A percentile compares a stretch with the other conserved stretches of the same genome.
phyloP scores from a whole-genome alignment of 2,329 filamentous ascomycete genomes.

The Pestalotiopsis sp. region DNA sequence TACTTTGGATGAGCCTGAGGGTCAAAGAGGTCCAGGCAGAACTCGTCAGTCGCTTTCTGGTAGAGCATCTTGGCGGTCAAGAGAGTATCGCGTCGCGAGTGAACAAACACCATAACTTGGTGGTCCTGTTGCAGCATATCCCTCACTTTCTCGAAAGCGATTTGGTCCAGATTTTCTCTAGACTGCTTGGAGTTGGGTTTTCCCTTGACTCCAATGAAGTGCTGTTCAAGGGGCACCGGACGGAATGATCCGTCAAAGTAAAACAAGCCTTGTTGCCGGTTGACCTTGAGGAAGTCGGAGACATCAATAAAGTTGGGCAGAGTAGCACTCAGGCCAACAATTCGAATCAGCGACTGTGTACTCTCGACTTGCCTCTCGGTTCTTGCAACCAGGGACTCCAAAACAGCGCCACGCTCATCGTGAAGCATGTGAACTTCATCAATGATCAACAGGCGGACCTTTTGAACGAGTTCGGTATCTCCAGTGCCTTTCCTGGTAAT shows the following conservation, averaged over 20 bases:
- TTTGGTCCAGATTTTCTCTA: constrained; percentile 84
- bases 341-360: constrained; percentile 94
- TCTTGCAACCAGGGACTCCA: constrained; percentile 92
- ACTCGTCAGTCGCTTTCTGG: constrained; percentile 82
- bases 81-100: constrained; percentile 92
- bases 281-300: constrained; percentile 95
- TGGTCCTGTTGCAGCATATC: constrained; percentile 92
- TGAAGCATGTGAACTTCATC: constrained; percentile 99
- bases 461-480: constrained; percentile 96
- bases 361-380: constrained; percentile 97
- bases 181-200: constrained; percentile 81
- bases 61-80: constrained; percentile 83
- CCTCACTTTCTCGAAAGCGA: constrained; percentile 91
- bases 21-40: constrained; percentile 81
- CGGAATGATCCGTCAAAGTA: constrained; percentile 97
- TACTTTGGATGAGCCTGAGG: constrained; percentile 78
- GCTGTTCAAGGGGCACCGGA: constrained; percentile 93
- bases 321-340: constrained; percentile 93
- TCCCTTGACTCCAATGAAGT: constrained; percentile 95
- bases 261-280: constrained; percentile 88
- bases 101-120: constrained; percentile 99
- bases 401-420: constrained; percentile 91
- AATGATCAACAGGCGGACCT: constrained; percentile 93
- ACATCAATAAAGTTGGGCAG: constrained; percentile 97
- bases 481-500: constrained; percentile 96